Base-by-base conservation (phyloP, 2,329 filamentous ascomycete genomes). In the Simplicillium aogashimaense region DNA sequence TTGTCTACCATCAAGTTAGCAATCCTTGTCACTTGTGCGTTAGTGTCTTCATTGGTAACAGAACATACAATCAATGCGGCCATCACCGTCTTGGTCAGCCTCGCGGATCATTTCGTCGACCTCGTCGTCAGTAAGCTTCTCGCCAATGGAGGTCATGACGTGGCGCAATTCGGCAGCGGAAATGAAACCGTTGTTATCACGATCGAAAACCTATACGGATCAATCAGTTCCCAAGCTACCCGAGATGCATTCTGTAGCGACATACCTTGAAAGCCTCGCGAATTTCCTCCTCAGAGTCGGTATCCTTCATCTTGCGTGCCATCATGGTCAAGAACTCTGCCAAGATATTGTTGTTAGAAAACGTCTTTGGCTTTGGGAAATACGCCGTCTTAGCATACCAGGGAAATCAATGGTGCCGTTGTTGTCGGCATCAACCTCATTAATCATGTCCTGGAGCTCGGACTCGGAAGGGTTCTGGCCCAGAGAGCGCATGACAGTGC, bases 221-320 rank as follows among this genome's bases (percentile, higher is more conserved):
- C 20, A 42, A 30, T 42, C 10, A 7, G n/a, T 8, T 18, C 16
- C 14, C 16, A 12, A 13, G 13, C 30, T 5, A 14, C 14, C 14
- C 17, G 12, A 34, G 16, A 14, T 35, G 11, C 14, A 28, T 14
- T 14, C 11, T 4, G 16, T 10, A 15, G 30, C 30, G n/a, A 44
- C 47, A 13, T 40, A 86, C 83, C 74, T 89, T 89, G 77, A 90
- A 90, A 12, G 85, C 85, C 64, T 90, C 86, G 54, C 86, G 79
- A 53, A 92, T 92, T 63, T 92, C 86, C 67, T 92, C 86, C 66
- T 92, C 86, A 37, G 85, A 90, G 59, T 92, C 86, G 52, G 86
- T 92, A 56, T 90, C 86, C 74, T 90, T 90, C 86, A 92, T 92
- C 71, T 92, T 92, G 58, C 86, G 79, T 45, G 86, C 86, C 86